Percentiles rank a stretch among this genome's conserved stretches.
Evolutionary conservation across 2,329 filamentous ascomycete species (phyloP).

Genomic region (Ophiobolus disseminans): DNA sequence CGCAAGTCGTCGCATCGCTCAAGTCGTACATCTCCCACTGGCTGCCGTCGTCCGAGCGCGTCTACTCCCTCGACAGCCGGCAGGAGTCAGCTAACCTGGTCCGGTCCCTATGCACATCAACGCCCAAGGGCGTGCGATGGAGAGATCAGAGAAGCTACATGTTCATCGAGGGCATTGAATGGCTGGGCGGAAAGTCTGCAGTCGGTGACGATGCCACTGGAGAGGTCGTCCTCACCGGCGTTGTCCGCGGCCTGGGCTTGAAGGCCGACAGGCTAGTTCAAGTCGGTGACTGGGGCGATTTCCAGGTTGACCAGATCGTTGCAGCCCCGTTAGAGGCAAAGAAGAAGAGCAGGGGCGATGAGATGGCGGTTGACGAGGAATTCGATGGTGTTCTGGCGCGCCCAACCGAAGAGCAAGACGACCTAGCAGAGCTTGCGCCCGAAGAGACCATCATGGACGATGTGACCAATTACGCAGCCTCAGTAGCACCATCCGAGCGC

Average conservation of each 20-base stretch:
- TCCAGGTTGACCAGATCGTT: conserved; percentile 88
- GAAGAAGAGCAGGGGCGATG: conserved; percentile 66
- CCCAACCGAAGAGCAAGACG: conserved; percentile 81
- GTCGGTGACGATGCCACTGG: conserved; percentile 56
- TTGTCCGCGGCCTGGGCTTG: conserved; percentile 82
- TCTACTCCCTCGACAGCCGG: conserved; percentile 84
- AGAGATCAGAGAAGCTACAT: conserved; percentile 96
- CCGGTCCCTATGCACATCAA: conserved; percentile 87
- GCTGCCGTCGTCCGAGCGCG: conserved; percentile 88
- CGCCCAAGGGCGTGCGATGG: conserved; percentile 94
- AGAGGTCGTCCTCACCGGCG: conserved; percentile 79
- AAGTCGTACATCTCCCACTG: conserved; percentile 95
- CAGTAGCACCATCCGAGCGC: conserved; percentile 57
- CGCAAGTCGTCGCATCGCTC: conserved; percentile 79
- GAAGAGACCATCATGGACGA: conserved; percentile 84
- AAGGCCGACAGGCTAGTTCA: conserved; percentile 92
- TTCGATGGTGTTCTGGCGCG: conserved; percentile 67
- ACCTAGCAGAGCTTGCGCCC: conserved; percentile 81
- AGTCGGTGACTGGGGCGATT: conserved; percentile 91
- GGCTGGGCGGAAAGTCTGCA: conserved; percentile 61
- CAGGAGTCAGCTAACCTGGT: conserved; percentile 93
- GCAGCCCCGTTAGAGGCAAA: conserved; percentile 71
- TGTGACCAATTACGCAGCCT: conserved; percentile 58
- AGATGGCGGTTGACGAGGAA: conserved; percentile 72
- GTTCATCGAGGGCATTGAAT: conserved; percentile 82